phyloP scores from a whole-genome alignment of 306 rosid genomes.

The Ziziphus jujuba region DNA sequence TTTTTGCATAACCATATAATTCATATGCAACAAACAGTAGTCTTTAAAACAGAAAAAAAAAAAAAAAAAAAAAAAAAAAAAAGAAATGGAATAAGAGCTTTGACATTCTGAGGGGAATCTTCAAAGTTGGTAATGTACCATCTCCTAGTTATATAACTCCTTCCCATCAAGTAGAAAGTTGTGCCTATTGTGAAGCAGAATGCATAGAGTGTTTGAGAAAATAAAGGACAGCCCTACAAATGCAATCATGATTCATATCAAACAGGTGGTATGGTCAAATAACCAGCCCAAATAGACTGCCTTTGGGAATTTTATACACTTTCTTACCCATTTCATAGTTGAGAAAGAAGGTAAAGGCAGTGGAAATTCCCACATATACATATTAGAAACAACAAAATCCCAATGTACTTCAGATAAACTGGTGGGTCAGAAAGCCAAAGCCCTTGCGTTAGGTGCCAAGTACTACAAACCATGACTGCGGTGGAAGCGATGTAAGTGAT shows the following conservation, averaged over 20 bases:
- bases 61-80: too few species aligned
- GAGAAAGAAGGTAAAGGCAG: conserved; percentile 69
- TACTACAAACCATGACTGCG: conserved; percentile 39
- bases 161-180: conserved; percentile 54
- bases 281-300: conserved; percentile 67
- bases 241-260: conserved; percentile 56
- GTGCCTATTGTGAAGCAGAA: too few species aligned
- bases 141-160: conserved; percentile 69
- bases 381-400: conserved; percentile 46
- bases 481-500: conserved; percentile 44
- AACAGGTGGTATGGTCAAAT: conserved; percentile 82
- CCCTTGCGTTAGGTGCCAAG: conserved; percentile 41
- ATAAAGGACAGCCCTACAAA: conserved; percentile 61
- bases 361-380: conserved; percentile 75
- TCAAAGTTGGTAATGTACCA: conserved; percentile 85
- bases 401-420: conserved; percentile 46
- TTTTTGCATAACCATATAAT: too few species aligned
- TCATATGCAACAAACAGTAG: too few species aligned
- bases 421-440: conserved; percentile 58
- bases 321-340: conserved; percentile 54
- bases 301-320: conserved; percentile 73
- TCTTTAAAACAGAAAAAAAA: too few species aligned
- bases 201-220: conserved; percentile 57
- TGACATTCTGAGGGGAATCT: conserved; percentile 56
- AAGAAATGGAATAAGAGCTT: conserved; percentile 66